Conservation (phyloP, 2,329 filamentous ascomycete species). For the Sporothrix pallida region DNA sequence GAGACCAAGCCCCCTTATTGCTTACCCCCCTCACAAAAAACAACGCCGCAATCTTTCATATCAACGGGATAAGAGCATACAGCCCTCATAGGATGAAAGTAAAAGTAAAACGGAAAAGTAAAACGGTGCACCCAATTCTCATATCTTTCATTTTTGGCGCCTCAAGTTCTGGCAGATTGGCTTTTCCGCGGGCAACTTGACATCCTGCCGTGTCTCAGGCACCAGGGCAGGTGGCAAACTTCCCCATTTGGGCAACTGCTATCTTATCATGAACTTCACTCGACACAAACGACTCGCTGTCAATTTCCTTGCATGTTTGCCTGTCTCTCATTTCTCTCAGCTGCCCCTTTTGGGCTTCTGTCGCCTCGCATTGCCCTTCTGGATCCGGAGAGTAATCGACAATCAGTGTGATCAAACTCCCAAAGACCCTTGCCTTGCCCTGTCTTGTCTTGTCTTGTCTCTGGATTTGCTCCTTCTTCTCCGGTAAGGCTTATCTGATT, state of each 20-base stretch:
- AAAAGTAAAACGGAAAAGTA: conserved; percentile 13
- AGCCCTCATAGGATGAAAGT: conserved; percentile 9
- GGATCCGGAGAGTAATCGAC: background rate
- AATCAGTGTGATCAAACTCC: background rate
- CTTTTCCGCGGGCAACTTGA: background rate
- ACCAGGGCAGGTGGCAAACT: conserved; percentile 14
- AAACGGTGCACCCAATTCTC: background rate
- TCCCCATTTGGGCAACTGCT: background rate
- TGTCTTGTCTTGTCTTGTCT: background rate
- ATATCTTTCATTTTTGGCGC: background rate
- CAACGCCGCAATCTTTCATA: conserved; percentile 16
- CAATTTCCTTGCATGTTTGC: background rate
- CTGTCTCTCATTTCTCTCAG: conserved; percentile 14
- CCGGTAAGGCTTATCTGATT: conserved; percentile 19
- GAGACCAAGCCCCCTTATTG: background rate
- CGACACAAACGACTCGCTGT: background rate
- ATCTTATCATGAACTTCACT: conserved; percentile 19
- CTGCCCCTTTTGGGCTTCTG: conserved; percentile 14
- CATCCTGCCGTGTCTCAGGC: background rate
- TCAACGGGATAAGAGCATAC: conserved; percentile 15
- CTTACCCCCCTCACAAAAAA: background rate
- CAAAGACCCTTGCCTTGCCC: background rate
- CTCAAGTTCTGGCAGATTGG: no score
- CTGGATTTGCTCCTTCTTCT: background rate
- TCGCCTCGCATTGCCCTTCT: conserved; percentile 17